phyloP scores from a whole-genome alignment of 768 basidiomycete species.

The Naganishia onofrii region DNA sequence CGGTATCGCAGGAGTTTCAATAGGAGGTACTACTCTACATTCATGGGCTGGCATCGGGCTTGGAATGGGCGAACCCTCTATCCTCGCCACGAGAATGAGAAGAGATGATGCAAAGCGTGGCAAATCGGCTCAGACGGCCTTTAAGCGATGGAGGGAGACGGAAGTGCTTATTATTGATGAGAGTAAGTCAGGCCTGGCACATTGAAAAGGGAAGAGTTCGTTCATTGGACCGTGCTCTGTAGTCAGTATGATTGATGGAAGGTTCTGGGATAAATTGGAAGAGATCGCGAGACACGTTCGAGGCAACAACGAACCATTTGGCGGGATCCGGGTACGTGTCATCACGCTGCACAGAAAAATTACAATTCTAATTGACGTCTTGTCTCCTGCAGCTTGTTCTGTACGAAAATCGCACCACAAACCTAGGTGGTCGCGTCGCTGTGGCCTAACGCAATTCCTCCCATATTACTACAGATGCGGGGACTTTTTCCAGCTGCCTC shows the following conservation, averaged over 20 bases:
- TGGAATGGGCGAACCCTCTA: background rate
- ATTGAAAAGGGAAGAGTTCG: background rate
- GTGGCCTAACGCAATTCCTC: background rate
- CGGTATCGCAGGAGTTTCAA: conserved; percentile 29
- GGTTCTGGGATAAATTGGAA: conserved; percentile 31
- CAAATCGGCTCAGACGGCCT: conserved; percentile 12
- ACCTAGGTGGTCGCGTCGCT: background rate
- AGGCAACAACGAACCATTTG: conserved; percentile 11
- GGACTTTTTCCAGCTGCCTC: conserved; percentile 31
- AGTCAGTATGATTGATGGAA: conserved; percentile 33
- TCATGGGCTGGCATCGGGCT: conserved; percentile 29
- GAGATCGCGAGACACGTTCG: conserved; percentile 12
- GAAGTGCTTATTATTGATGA: conserved; percentile 31
- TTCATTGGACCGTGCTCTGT: background rate
- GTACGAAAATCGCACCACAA: background rate
- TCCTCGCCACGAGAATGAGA: conserved; percentile 6
- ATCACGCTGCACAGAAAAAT: background rate
- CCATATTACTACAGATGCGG: background rate
- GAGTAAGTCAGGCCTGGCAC: conserved; percentile 7
- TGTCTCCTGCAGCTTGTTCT: conserved; percentile 15
- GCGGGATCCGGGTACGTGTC: conserved; percentile 24
- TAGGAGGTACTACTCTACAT: conserved; percentile 28
- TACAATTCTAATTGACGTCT: background rate
- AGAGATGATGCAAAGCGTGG: conserved; percentile 14
- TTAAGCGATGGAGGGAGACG: conserved; percentile 28